Evolutionary conservation across 768 basidiomycete genomes (phyloP).

Genomic region (Hemileccinum impolitum): DNA sequence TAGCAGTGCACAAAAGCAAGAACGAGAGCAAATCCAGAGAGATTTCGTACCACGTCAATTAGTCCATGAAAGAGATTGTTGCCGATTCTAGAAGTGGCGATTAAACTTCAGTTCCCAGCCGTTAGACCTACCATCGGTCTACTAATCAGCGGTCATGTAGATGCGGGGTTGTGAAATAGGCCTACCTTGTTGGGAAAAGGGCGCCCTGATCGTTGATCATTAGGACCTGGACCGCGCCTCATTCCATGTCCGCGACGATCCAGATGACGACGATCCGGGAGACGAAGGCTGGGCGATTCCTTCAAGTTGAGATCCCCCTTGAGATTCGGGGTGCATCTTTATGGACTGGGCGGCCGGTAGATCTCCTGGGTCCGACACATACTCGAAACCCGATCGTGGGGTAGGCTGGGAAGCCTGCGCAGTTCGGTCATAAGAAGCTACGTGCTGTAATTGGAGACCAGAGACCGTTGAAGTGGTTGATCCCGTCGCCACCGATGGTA

Average conservation of each 20-base stretch:
- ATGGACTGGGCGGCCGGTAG: not conserved
- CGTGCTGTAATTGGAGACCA: not conserved
- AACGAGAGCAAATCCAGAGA: not conserved
- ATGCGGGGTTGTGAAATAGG: not conserved
- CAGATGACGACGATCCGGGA: constrained; percentile 16
- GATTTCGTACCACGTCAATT: not conserved
- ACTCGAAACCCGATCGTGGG: constrained; percentile 17
- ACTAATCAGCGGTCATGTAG: not conserved
- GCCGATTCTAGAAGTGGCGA: not conserved
- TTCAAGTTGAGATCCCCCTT: not conserved
- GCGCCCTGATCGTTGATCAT: constrained; percentile 5
- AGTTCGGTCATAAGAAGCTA: constrained; percentile 8
- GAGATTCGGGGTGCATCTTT: constrained; percentile 1
- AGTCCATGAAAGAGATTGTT: not conserved
- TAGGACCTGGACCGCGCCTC: constrained; percentile 7
- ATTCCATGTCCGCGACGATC: constrained; percentile 21
- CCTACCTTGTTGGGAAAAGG: constrained; percentile 1
- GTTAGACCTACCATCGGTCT: too few species aligned
- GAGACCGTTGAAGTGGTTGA: not conserved
- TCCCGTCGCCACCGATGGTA: constrained; percentile 3
- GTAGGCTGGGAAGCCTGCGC: not conserved
- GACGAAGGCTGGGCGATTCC: constrained; percentile 1
- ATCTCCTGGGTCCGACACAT: constrained; percentile 3
- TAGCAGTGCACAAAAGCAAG: not conserved
- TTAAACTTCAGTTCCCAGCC: not conserved